Base-by-base conservation (phyloP, 306 rosid species). In the Corylus heterophylla region DNA sequence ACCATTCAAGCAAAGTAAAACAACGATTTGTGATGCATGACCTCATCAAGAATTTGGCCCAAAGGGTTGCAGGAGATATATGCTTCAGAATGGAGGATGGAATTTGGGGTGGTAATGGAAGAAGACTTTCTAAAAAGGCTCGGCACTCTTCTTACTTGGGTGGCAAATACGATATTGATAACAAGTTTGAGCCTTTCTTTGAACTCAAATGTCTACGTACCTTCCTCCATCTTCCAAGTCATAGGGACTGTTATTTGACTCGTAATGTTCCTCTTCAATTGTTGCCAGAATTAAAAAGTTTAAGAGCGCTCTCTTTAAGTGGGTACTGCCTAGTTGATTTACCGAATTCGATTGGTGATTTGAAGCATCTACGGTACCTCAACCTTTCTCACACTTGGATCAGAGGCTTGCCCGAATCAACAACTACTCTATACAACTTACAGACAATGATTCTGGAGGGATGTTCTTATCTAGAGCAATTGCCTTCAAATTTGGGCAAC, bases 11-110 rank as follows among this genome's bases (percentile, higher is more conserved):
- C 22, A 22, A 22, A 22, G 22, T 22, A 22, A 22, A 22, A 22
- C 22, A 22, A 22, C 25, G 9, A 7, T 85, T 78, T 79, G 63
- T 64, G 8, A 75, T 81, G 78, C 83, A 83, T 54, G 83, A 83
- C 14, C 52, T 83, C 18, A 22, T 83, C 8, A 71, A 76, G 17
- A 66, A 79, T 71, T 37, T 83, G 39, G 83, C 77, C 2, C 50
- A 14, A 14, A 74, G 1, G 8, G 18, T 73, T 71, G 74, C 64
- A 0, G 64, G 69, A 69, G 67, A 66, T 29, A 12, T 1, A 31
- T 31, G 44, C 11, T 12, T 2, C 64, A 80, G 31, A 31, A 50
- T 42, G 49, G 12, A 27, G 39, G 35, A n/a, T 17, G 22, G 9
- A 66, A 12, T 11, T 42, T 1, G 31, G 0, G 44, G 47, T 12